A percentile compares a stretch with the other conserved stretches of the same genome.
Conservation (phyloP, 306 rosid genomes). For the Argentina anserina region DNA sequence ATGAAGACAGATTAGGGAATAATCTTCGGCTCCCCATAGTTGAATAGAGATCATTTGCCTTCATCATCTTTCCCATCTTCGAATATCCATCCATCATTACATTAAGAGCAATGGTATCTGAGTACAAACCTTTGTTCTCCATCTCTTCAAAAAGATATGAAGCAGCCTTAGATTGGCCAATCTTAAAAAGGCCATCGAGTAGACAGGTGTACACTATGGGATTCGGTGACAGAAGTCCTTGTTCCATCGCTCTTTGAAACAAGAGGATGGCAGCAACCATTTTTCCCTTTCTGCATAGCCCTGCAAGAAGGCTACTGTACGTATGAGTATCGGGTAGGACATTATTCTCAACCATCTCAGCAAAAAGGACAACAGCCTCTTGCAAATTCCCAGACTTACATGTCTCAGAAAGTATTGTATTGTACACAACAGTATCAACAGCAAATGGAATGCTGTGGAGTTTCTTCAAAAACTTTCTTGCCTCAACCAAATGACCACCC, state of each 20-base stretch:
- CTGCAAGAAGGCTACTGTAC: slow-evolving; percentile 53
- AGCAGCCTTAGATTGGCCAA: slow-evolving; percentile 60
- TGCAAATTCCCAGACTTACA: slow-evolving; percentile 55
- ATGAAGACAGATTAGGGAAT: slow-evolving; percentile 51
- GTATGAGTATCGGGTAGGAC: slow-evolving; percentile 57
- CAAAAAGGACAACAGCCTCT: slow-evolving; percentile 46
- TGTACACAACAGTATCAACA: slow-evolving; percentile 54
- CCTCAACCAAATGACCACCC: slow-evolving; percentile 58
- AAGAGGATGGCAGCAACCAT: slow-evolving; percentile 55
- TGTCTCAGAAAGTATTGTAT: slow-evolving; percentile 47
- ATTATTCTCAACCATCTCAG: slow-evolving; percentile 56
- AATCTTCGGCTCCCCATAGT: slow-evolving; percentile 42
- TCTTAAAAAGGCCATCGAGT: slow-evolving; percentile 61
- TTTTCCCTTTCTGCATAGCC: slow-evolving; percentile 56
- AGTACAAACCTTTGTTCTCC: slow-evolving; percentile 48
- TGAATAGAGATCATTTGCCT: slow-evolving; percentile 45
- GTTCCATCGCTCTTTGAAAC: slow-evolving; percentile 43
- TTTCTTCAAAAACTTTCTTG: slow-evolving; percentile 37
- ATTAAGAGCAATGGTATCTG: slow-evolving; percentile 53
- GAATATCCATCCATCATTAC: slow-evolving; percentile 54
- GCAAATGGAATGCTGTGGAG: slow-evolving; percentile 47
- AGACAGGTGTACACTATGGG: slow-evolving; percentile 52
- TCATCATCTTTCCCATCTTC: slow-evolving; percentile 49
- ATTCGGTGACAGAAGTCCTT: slow-evolving; percentile 40
- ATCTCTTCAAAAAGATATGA: slow-evolving; percentile 57